Base-by-base conservation (phyloP, 805 yeast species). In the Kodamaea hsintzibuensis region DNA sequence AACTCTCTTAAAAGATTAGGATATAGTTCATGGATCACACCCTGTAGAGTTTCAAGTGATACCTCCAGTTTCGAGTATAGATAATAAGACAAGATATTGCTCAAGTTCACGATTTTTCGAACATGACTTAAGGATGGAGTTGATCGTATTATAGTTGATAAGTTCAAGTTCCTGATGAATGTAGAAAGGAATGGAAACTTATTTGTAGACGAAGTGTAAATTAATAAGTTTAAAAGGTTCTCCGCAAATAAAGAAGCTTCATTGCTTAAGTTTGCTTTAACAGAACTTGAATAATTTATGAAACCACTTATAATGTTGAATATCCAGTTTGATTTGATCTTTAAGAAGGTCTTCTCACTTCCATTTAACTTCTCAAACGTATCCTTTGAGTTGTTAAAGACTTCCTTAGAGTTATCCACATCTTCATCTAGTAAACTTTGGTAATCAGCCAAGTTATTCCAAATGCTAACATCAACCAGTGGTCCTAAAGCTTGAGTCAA, bases 401-500 rank as follows among this genome's bases (percentile, higher is more conserved):
- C 37, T 9, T 40, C 42, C 10, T 13, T 30, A 14, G 47, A 49
- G 12, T n/a, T n/a, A n/a, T 22, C 6, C 25, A 22, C 3, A 6
- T 53, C 51, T 12, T 39, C 47, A 7, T n/a, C 42, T 10, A 50
- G 48, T 40, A 27, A 45, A n/a, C 5, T 54, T 61, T 35, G 37
- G 13, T 30, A 30, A 8, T 16, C n/a, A 40, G 25, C 4, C 2
- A 40, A 16, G 25, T 40, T 40, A 17, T 16, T 40, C 44, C 44
- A 40, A 17, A 17, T 40, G 8, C n/a, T 10, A 10, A 17, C 25
- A 16, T 17, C 44, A 40, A 40, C 16, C 19, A 14, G 25, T 12
- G 62, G 58, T 1, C 42, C 18, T n/a, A 43, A 16, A 46, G 71
- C 59, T 18, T 57, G 58, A 12, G 55, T 22, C 37, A 53, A 2